Conservation (phyloP, 148 eudicot species). For the Drosera capensis region DNA sequence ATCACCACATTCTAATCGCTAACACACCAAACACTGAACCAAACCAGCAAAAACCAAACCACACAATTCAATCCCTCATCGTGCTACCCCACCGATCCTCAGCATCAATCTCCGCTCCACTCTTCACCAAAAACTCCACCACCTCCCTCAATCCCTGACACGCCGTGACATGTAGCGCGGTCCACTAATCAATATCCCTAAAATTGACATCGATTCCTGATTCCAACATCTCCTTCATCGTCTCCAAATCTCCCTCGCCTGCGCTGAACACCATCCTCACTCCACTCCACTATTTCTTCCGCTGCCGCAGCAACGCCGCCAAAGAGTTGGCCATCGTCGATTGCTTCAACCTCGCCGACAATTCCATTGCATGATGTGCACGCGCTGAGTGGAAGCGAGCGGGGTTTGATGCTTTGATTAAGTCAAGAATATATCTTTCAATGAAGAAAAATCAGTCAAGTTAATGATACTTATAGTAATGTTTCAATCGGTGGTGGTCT, state of each 20-base stretch:
- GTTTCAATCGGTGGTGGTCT: too few species aligned
- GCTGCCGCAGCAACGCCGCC: too few species aligned
- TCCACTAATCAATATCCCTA: conserved; percentile 29
- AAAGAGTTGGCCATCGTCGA: too few species aligned
- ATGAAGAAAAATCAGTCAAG: too few species aligned
- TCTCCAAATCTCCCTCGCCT: conserved; percentile 29
- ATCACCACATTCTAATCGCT: not conserved
- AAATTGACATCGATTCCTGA: conserved; percentile 29
- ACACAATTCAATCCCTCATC: conserved; percentile 6
- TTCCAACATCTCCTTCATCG: conserved; percentile 25
- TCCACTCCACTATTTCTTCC: too few species aligned
- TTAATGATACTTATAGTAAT: too few species aligned
- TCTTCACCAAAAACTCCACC: conserved; percentile 18
- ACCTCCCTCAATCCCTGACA: conserved; percentile 32
- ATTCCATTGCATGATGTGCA: too few species aligned
- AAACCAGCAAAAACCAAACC: not conserved
- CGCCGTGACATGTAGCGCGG: conserved; percentile 34
- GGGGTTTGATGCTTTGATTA: too few species aligned
- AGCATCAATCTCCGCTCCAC: conserved; percentile 25
- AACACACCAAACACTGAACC: not conserved
- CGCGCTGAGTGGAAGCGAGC: too few species aligned
- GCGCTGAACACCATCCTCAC: conserved; percentile 27
- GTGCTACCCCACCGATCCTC: conserved; percentile 48
- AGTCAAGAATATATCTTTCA: too few species aligned
- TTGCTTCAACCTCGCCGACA: too few species aligned